These are phyloP conservation scores for Fusarium incarnatum DNA, from an alignment of 2,329 filamentous ascomycete species.

Conservation along the genomic window DNA sequence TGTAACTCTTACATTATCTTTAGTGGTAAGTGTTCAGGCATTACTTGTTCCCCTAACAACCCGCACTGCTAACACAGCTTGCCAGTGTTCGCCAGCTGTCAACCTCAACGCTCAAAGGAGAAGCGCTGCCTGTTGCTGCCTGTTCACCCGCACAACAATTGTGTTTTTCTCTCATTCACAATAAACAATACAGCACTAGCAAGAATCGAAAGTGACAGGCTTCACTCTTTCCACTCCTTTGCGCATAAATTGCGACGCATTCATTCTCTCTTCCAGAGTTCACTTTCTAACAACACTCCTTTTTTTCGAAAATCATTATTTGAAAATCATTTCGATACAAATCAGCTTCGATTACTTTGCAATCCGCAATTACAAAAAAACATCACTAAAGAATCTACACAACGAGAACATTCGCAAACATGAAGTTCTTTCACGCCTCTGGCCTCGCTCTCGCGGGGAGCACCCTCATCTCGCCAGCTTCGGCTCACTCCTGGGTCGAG, in stretches of 20 bases:
- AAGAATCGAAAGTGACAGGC: conserved; percentile 25
- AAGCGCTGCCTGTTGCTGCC: conserved; percentile 24
- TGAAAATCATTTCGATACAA: conserved; percentile 22
- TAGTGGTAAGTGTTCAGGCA: conserved; percentile 26
- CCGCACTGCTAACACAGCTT: conserved; percentile 10
- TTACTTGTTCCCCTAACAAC: conserved; percentile 1
- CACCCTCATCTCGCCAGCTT: conserved; percentile 51
- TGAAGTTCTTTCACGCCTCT: conserved; percentile 38
- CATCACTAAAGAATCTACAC: conserved; percentile 4
- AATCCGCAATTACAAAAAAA: conserved; percentile 11
- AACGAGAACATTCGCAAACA: conserved; percentile 24
- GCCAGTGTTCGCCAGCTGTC: conserved; percentile 42
- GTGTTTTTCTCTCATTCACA: conserved; percentile 19
- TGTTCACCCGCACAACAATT: conserved; percentile 32
- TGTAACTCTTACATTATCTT: conserved; percentile 4
- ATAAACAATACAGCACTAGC: conserved; percentile 29
- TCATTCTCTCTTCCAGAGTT: conserved; percentile 34
- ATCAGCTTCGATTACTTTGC: conserved; percentile 11
- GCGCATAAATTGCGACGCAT: conserved; percentile 25
- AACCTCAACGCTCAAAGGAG: conserved; percentile 11
- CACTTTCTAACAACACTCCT: conserved; percentile 25
- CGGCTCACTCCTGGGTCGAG: conserved; percentile 87
- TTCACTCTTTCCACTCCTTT: conserved; percentile 35
- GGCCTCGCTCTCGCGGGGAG: conserved; percentile 41
- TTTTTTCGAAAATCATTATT: conserved; percentile 23